Conservation (phyloP, 805 yeast genomes). For the Ogataea ramenticola region DNA sequence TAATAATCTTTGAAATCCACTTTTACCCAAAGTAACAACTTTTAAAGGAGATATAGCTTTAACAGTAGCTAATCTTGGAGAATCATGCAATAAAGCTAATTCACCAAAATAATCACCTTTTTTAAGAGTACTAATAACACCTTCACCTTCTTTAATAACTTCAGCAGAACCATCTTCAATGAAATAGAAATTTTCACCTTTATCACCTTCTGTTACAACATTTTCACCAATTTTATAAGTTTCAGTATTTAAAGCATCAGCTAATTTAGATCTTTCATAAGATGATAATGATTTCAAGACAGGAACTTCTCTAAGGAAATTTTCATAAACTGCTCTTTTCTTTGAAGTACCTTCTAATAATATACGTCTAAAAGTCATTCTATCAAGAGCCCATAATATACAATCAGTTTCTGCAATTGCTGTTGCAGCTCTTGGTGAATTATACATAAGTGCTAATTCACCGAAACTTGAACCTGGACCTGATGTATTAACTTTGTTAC, state of each 20-base stretch:
- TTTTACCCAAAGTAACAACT: conserved; percentile 87
- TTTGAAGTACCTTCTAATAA: conserved; percentile 84
- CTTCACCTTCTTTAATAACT: conserved; percentile 56
- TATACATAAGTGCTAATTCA: conserved; percentile 95
- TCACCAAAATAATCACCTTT: conserved; percentile 97
- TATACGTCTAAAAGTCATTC: conserved; percentile 87
- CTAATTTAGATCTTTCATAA: conserved; percentile 84
- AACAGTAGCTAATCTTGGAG: conserved; percentile 93
- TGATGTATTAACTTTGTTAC: conserved; percentile 61
- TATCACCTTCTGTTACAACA: conserved; percentile 82
- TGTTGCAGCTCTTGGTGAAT: conserved; percentile 96
- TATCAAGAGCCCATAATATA: conserved; percentile 86
- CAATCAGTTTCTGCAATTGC: conserved; percentile 67
- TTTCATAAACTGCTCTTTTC: conserved; percentile 86
- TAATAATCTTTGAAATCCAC: conserved; percentile 86
- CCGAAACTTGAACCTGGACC: conserved; percentile 91
- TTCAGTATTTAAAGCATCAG: conserved; percentile 87
- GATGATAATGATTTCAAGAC: conserved; percentile 64
- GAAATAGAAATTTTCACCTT: conserved; percentile 67
- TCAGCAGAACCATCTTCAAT: conserved; percentile 79
- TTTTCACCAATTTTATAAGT: conserved; percentile 61
- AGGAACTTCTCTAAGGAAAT: conserved; percentile 79
- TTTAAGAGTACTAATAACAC: conserved; percentile 50
- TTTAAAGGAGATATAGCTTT: conserved; percentile 67
- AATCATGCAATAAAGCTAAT: conserved; percentile 83